These are phyloP conservation scores for Blepharisma undulans DNA, from an alignment of 169 alveolate species.

Conservation along the genomic window DNA sequence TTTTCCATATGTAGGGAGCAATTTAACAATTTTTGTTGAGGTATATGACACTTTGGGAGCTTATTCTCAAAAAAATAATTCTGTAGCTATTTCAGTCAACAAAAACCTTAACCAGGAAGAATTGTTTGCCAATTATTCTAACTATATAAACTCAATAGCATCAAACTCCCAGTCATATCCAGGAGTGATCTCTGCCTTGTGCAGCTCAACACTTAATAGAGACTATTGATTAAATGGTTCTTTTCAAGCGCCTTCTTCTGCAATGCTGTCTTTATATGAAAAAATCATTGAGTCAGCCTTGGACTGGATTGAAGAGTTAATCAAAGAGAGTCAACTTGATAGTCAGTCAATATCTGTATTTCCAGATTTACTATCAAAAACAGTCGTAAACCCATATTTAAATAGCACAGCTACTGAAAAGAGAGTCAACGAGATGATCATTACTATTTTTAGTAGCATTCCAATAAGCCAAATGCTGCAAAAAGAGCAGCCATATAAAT, in stretches of 20 bases:
- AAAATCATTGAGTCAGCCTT: neutral
- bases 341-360: neutral
- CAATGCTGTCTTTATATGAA: neutral
- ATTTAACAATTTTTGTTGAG: neutral
- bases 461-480: neutral
- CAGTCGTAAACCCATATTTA: neutral
- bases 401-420: neutral
- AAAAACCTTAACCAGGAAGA: neutral
- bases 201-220: neutral
- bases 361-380: neutral
- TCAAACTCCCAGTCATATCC: neutral
- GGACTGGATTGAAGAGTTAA: neutral
- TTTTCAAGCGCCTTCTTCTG: neutral
- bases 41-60: neutral
- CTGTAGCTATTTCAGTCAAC: neutral
- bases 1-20: neutral
- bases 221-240: neutral
- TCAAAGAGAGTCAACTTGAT: neutral
- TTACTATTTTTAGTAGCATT: too few relatives aligned
- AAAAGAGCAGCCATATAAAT: neutral
- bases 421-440: neutral
- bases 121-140: too few relatives aligned
- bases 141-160: neutral
- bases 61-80: neutral
- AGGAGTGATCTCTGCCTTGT: neutral